Conservation (phyloP, 2,329 filamentous ascomycete genomes). For the Microcyclosporella mali region DNA sequence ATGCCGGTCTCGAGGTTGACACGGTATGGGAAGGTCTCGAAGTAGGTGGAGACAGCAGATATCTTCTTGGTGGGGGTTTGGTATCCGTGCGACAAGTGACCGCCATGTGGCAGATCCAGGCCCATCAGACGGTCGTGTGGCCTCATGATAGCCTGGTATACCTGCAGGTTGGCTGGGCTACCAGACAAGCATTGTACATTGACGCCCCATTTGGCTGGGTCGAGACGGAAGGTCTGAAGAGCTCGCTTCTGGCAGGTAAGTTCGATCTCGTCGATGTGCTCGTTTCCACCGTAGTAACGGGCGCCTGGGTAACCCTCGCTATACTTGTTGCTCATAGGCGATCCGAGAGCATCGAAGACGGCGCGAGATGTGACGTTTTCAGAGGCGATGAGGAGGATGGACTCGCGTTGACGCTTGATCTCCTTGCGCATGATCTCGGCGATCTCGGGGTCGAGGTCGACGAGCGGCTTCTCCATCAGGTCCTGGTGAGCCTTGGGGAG, state of each 20-base stretch:
- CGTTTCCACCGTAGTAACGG: conserved; percentile 97
- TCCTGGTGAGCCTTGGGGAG: conserved; percentile 61
- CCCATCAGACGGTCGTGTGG: conserved; percentile 96
- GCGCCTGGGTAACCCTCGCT: conserved; percentile 97
- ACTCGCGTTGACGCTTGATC: conserved; percentile 95
- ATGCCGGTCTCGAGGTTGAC: conserved; percentile 83
- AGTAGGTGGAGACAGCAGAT: conserved; percentile 98
- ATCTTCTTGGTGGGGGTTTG: conserved; percentile 96
- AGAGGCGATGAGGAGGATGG: conserved; percentile 95
- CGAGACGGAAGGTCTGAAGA: conserved; percentile 81
- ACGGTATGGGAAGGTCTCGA: conserved; percentile 94
- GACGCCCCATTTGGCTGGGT: conserved; percentile 89
- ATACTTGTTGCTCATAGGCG: conserved; percentile 94
- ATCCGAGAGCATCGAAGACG: conserved; percentile 94
- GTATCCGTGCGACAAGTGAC: conserved; percentile 94
- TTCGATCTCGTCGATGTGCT: conserved; percentile 97
- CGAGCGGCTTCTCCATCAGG: conserved; percentile 90
- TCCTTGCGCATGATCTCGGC: conserved; percentile 95
- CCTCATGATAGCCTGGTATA: conserved; percentile 95
- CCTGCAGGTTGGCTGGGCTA: conserved; percentile 93
- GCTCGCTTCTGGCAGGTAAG: conserved; percentile 90
- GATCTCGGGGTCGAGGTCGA: conserved; percentile 89
- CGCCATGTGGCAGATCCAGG: conserved; percentile 87
- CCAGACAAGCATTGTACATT: conserved; percentile 81
- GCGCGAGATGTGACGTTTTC: conserved; percentile 99